phyloP scores from a whole-genome alignment of 2,329 filamentous ascomycete species.

The Fusarium napiforme region DNA sequence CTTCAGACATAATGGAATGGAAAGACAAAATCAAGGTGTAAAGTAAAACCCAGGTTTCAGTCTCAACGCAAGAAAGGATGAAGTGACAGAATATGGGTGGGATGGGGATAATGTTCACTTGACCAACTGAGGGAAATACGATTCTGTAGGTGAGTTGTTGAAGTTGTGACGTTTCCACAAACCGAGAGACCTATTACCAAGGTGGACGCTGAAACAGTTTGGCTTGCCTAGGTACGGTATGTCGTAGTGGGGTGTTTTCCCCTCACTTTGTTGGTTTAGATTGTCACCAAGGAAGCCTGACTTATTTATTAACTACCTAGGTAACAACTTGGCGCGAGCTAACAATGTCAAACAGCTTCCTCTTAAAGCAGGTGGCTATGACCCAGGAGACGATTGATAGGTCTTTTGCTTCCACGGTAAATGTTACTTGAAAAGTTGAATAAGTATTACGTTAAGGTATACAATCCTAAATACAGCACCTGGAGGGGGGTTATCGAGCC shows the following conservation, averaged over 20 bases:
- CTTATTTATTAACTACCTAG: neutral
- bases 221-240: neutral
- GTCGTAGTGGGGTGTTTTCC: slow-evolving; percentile 36
- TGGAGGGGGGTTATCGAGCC: slow-evolving; percentile 12
- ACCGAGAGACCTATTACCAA: slow-evolving; percentile 9
- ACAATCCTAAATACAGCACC: neutral
- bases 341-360: slow-evolving; percentile 18
- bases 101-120: neutral
- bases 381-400: neutral
- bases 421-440: neutral
- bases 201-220: slow-evolving; percentile 11
- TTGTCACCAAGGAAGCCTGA: neutral
- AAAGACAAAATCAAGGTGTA: neutral
- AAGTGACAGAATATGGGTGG: neutral
- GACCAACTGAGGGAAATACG: neutral
- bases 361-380: slow-evolving; percentile 15
- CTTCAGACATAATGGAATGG: slow-evolving; percentile 39
- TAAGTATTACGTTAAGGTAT: neutral
- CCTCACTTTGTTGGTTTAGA: slow-evolving; percentile 26
- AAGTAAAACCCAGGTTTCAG: neutral
- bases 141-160: slow-evolving; percentile 26
- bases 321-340: slow-evolving; percentile 12
- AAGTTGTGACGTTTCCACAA: slow-evolving; percentile 35
- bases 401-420: neutral
- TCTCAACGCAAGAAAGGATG: neutral